Conservation (phyloP, 345 rosid species). For the Citrus sinensis region DNA sequence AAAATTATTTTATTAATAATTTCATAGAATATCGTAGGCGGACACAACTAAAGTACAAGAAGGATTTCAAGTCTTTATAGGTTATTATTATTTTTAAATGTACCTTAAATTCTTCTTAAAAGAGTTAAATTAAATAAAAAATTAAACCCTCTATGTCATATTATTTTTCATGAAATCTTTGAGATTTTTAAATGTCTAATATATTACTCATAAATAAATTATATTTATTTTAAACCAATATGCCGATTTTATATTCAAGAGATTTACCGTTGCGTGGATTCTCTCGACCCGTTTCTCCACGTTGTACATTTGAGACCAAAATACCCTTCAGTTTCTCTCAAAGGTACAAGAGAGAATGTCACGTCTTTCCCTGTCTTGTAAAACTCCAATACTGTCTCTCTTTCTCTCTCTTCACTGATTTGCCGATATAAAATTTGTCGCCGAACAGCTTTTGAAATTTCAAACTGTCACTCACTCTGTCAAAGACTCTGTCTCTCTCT, state of each 20-base stretch:
- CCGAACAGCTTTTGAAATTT: conserved; percentile 21
- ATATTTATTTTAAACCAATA: not conserved
- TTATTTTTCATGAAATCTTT: too few species aligned
- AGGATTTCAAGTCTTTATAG: fast-evolving
- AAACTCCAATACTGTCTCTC: not conserved
- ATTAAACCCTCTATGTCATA: too few species aligned
- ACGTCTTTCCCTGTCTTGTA: conserved; percentile 8
- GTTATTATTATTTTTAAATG: too few species aligned
- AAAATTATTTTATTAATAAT: too few species aligned
- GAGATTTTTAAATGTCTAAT: too few species aligned
- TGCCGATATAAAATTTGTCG: conserved; percentile 29
- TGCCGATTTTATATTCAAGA: too few species aligned
- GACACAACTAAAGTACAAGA: too few species aligned
- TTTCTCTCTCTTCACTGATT: conserved; percentile 13
- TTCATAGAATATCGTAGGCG: fast-evolving
- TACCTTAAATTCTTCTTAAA: too few species aligned
- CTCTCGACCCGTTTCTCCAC: too few species aligned
- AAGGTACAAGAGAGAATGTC: not conserved
- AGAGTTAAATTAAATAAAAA: too few species aligned
- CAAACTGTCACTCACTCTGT: conserved; percentile 7
- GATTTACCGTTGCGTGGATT: not conserved
- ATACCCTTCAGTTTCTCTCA: not conserved
- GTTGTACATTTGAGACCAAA: conserved; percentile 2
- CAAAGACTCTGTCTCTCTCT: conserved; percentile 1
- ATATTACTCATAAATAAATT: not conserved